Evolutionary conservation across 1,284 basidiomycete species (phyloP).

Genomic region (Apiotrichum veenhuisii): DNA sequence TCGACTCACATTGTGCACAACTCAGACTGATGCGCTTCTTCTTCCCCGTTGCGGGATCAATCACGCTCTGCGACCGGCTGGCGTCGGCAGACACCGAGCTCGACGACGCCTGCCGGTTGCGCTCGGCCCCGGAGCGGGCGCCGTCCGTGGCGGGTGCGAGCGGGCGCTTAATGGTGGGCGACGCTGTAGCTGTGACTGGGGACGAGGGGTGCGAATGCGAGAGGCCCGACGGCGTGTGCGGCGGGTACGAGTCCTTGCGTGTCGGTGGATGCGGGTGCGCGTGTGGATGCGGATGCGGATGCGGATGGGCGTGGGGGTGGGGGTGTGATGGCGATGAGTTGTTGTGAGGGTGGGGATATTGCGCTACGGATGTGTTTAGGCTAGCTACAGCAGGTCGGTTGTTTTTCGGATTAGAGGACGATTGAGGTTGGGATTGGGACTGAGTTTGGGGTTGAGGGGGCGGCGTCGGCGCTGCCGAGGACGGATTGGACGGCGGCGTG

Average conservation of each 20-base stretch:
- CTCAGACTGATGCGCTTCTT: constrained; percentile 50
- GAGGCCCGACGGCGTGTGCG: constrained; percentile 26
- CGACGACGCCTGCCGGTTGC: constrained; percentile 19
- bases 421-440: too few relatives aligned
- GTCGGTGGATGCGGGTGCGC: not conserved
- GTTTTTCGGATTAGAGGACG: too few relatives aligned
- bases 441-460: too few relatives aligned
- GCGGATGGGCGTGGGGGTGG: not conserved
- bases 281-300: not conserved
- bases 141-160: constrained; percentile 12
- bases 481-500: not conserved
- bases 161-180: constrained; percentile 11
- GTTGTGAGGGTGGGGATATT: not conserved
- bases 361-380: too few relatives aligned
- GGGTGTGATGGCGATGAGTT: constrained; percentile 6
- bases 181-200: constrained; percentile 1
- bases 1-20: constrained; percentile 49
- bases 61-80: constrained; percentile 15
- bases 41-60: constrained; percentile 31
- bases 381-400: not conserved
- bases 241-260: constrained; percentile 21
- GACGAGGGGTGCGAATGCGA: constrained; percentile 29
- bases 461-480: not conserved
- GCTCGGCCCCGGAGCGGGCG: constrained; percentile 3
- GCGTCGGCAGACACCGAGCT: constrained; percentile 19